phyloP scores from a whole-genome alignment of 106 monocot genomes.

The Dactylorhiza incarnata region DNA sequence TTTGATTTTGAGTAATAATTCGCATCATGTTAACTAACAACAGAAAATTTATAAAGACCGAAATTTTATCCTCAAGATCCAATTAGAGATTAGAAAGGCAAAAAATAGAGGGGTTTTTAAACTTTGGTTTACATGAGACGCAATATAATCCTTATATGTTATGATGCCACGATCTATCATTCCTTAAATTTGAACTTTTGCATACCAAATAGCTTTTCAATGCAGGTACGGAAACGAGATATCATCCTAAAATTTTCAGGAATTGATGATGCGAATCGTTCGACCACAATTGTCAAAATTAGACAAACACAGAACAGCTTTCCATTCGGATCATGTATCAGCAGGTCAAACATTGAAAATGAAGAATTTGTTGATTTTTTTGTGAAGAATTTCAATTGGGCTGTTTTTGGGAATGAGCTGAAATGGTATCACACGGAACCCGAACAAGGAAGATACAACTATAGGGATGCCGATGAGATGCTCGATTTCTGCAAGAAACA shows the following conservation, averaged over 20 bases:
- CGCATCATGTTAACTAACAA: too few relatives aligned
- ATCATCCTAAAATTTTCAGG: constrained; percentile 41
- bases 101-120: too few relatives aligned
- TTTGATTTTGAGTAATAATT: too few relatives aligned
- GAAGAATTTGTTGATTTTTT: constrained; percentile 87
- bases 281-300: constrained; percentile 42
- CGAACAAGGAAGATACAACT: constrained; percentile 63
- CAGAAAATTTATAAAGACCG: too few relatives aligned
- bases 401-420: constrained; percentile 90
- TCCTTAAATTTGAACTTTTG: background rate
- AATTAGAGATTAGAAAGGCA: too few relatives aligned
- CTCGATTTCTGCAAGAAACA: constrained; percentile 57
- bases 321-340: constrained; percentile 78
- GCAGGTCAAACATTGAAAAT: constrained; percentile 67
- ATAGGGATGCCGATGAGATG: constrained; percentile 81
- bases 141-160: too few relatives aligned
- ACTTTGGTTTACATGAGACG: too few relatives aligned
- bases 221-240: constrained; percentile 60
- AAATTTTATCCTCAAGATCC: too few relatives aligned
- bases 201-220: background rate
- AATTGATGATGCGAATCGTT: constrained; percentile 5
- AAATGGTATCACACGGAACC: constrained; percentile 87
- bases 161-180: too few relatives aligned
- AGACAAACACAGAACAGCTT: constrained; percentile 68
- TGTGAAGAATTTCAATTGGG: constrained; percentile 90